Evolutionary conservation across 2,329 filamentous ascomycete genomes (phyloP).

Genomic region (Simplicillium sp.): DNA sequence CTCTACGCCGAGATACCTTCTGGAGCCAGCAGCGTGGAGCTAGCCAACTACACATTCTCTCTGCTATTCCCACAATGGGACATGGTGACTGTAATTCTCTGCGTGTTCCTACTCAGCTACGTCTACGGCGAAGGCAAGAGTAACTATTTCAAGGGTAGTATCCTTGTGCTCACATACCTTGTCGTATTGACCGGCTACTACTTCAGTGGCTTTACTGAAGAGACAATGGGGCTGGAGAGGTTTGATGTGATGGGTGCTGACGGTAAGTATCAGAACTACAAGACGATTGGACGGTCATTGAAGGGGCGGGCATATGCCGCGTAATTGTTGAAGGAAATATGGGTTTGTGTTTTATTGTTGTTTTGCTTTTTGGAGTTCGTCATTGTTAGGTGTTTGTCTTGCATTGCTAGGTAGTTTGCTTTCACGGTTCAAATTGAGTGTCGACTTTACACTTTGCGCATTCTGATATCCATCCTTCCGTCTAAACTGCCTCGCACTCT

Average conservation of each 20-base stretch:
- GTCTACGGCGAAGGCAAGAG: slow-evolving; percentile 98
- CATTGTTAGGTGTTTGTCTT: background rate
- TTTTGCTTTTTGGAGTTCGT: background rate
- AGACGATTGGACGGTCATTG: slow-evolving; percentile 40
- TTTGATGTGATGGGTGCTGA: slow-evolving; percentile 45
- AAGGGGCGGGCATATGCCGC: slow-evolving; percentile 18
- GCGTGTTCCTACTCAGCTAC: slow-evolving; percentile 92
- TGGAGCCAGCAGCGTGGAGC: slow-evolving; percentile 23
- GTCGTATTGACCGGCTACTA: slow-evolving; percentile 91
- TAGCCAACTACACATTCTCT: slow-evolving; percentile 59
- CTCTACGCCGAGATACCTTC: slow-evolving; percentile 44
- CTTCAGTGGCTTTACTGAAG: slow-evolving; percentile 54
- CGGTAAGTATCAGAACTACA: slow-evolving; percentile 40
- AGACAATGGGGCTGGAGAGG: slow-evolving; percentile 32
- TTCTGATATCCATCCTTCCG: no score
- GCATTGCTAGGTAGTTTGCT: background rate
- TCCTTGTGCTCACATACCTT: slow-evolving; percentile 83
- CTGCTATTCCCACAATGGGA: slow-evolving; percentile 98
- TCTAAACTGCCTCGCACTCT: no score
- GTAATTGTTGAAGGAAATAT: background rate
- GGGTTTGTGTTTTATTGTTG: background rate
- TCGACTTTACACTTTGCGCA: no score
- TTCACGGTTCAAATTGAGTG: no score
- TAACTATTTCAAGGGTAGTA: slow-evolving; percentile 99
- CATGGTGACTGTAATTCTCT: slow-evolving; percentile 93